A percentile compares a stretch with the other conserved stretches of the same genome.
phyloP scores from a whole-genome alignment of 352 stramenopile genomes.

The Halophytophthora polymorphica region DNA sequence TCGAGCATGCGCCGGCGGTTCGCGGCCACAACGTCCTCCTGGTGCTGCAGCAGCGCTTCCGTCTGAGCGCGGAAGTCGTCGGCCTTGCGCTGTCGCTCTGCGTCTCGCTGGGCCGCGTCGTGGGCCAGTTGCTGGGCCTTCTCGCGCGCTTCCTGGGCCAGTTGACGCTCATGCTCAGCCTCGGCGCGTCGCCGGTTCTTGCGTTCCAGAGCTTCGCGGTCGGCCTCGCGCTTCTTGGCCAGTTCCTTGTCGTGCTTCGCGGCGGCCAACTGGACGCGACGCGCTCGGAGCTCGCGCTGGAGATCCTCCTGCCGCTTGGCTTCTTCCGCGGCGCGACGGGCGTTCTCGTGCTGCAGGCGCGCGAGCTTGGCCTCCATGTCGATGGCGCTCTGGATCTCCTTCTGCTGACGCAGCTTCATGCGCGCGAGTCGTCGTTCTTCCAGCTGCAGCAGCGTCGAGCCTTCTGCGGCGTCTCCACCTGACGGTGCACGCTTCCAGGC shows the following conservation, averaged over 20 bases:
- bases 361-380: slow-evolving; percentile 75
- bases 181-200: slow-evolving; percentile 31
- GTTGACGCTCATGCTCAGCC: slow-evolving; percentile 48
- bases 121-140: slow-evolving; percentile 31
- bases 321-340: slow-evolving; percentile 48
- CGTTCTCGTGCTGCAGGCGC: slow-evolving; percentile 62
- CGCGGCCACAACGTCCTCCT: slow-evolving; percentile 48
- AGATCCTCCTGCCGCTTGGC: slow-evolving; percentile 54
- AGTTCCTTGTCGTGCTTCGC: slow-evolving; percentile 63
- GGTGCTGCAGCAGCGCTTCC: slow-evolving; percentile 54
- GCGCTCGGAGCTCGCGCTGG: slow-evolving; percentile 44
- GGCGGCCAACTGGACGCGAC: slow-evolving; percentile 44
- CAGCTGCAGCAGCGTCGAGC: slow-evolving; percentile 56
- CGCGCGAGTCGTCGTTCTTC: slow-evolving; percentile 58
- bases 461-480: neutral
- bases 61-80: slow-evolving; percentile 71
- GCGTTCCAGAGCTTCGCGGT: slow-evolving; percentile 45
- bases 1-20: slow-evolving; percentile 60
- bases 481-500: slow-evolving; percentile 12
- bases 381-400: slow-evolving; percentile 71
- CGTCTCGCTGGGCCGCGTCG: slow-evolving; percentile 45
- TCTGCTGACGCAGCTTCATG: slow-evolving; percentile 71
- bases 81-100: slow-evolving; percentile 57
- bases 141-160: slow-evolving; percentile 40
- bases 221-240: slow-evolving; percentile 58